Percentiles rank a stretch among this genome's conserved stretches.
Evolutionary conservation across 345 rosid genomes (phyloP).

Genomic region (Clarkia xantiana): DNA sequence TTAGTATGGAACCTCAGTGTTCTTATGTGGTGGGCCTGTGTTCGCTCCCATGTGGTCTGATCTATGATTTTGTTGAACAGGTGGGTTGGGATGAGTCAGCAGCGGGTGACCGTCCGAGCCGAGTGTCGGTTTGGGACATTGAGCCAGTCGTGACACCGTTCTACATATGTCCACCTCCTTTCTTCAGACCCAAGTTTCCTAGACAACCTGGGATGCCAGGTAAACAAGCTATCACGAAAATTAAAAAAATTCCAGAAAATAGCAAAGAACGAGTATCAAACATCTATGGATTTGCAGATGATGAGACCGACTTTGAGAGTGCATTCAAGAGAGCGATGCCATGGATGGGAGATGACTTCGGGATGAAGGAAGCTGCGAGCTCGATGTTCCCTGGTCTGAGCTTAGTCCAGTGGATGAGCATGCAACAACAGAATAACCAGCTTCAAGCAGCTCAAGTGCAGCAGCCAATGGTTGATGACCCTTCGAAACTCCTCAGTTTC

Average conservation of each 20-base stretch:
- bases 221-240: constrained; percentile 16
- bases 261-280: background rate
- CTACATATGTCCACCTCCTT: constrained; percentile 93
- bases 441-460: constrained; percentile 48
- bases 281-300: constrained; percentile 34
- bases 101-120: constrained; percentile 72
- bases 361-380: constrained; percentile 66
- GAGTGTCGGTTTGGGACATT: constrained; percentile 91
- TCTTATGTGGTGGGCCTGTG: no score
- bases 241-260: no score
- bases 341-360: constrained; percentile 92
- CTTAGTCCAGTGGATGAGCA: constrained; percentile 96
- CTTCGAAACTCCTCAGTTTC: constrained; percentile 71
- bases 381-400: constrained; percentile 82
- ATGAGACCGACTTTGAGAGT: constrained; percentile 69
- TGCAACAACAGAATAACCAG: constrained; percentile 91
- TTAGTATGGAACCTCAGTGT: no score
- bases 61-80: constrained; percentile 21
- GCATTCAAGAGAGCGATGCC: constrained; percentile 90
- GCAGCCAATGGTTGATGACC: no score
- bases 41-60: no score
- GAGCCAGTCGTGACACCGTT: constrained; percentile 92
- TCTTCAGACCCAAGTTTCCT: constrained; percentile 81
- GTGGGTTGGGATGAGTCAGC: constrained; percentile 99
- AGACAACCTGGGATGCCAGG: constrained; percentile 87